Conservation (phyloP, 345 rosid species). For the Garcia nutans region DNA sequence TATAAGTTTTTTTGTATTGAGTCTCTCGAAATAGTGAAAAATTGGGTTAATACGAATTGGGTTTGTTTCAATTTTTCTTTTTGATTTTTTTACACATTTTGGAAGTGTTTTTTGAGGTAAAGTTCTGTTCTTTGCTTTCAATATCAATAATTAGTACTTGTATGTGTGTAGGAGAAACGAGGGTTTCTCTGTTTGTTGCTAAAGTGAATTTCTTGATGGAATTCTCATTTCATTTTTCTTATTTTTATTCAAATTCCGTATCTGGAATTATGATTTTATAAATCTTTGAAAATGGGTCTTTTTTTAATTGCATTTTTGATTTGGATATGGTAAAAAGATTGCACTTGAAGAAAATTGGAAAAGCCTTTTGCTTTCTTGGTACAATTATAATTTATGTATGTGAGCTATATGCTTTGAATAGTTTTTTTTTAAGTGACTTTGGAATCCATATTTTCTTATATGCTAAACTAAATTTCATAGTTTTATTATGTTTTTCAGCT, state of each 20-base stretch:
- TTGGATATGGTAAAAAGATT: no score
- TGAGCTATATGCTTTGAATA: neutral
- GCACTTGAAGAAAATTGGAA: neutral
- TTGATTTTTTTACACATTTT: neutral
- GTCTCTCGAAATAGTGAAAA: neutral
- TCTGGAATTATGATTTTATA: neutral
- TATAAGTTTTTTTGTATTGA: neutral
- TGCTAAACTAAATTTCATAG: neutral
- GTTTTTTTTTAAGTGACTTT: neutral
- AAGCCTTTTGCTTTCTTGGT: neutral
- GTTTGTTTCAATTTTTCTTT: neutral
- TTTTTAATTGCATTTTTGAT: no score
- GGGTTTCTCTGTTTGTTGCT: neutral
- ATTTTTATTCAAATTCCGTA: neutral
- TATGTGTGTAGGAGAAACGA: neutral
- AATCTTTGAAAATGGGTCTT: neutral
- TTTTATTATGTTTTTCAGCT: conserved; percentile 11
- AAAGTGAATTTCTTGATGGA: no score
- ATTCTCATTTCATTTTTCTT: neutral
- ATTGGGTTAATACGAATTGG: neutral
- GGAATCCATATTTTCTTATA: neutral
- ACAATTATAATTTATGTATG: neutral
- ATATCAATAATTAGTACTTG: neutral
- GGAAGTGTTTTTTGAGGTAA: neutral
- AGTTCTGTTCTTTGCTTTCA: neutral